These are phyloP conservation scores for Ophiostoma tasmaniense DNA, from an alignment of 2,329 filamentous ascomycete genomes.

Conservation along the genomic window DNA sequence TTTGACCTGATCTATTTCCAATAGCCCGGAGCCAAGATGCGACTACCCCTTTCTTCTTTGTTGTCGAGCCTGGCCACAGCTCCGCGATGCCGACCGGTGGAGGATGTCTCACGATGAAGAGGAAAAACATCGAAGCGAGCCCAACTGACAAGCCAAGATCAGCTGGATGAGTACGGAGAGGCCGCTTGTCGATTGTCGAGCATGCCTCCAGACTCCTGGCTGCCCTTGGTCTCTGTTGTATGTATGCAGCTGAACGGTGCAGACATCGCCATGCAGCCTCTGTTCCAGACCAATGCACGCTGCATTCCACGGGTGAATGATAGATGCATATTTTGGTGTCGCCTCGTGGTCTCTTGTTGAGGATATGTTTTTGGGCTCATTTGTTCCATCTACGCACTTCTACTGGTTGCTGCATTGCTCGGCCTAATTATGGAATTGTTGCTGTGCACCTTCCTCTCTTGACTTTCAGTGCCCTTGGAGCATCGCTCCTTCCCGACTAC, in stretches of 20 bases:
- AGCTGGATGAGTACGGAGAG: background rate
- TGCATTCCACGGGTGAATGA: background rate
- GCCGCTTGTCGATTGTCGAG: background rate
- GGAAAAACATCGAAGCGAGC: background rate
- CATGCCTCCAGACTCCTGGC: background rate
- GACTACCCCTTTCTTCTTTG: background rate
- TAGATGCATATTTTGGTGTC: background rate
- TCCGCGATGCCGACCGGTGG: background rate
- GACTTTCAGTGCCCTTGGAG: background rate
- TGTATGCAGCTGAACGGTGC: background rate
- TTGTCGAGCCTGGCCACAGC: background rate
- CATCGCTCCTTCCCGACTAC: background rate
- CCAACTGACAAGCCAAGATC: background rate
- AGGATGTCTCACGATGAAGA: constrained; percentile 1
- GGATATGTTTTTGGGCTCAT: background rate
- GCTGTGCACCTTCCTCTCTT: background rate
- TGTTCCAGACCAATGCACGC: background rate
- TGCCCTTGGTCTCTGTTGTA: background rate
- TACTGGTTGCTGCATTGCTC: background rate
- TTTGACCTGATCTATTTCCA: background rate
- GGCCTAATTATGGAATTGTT: background rate
- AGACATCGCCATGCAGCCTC: background rate
- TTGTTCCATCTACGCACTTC: background rate
- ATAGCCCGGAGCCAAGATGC: background rate
- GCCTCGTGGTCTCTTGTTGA: background rate